Evolutionary conservation across 1,284 basidiomycete species (phyloP).

Genomic region (Marasmius sp.): DNA sequence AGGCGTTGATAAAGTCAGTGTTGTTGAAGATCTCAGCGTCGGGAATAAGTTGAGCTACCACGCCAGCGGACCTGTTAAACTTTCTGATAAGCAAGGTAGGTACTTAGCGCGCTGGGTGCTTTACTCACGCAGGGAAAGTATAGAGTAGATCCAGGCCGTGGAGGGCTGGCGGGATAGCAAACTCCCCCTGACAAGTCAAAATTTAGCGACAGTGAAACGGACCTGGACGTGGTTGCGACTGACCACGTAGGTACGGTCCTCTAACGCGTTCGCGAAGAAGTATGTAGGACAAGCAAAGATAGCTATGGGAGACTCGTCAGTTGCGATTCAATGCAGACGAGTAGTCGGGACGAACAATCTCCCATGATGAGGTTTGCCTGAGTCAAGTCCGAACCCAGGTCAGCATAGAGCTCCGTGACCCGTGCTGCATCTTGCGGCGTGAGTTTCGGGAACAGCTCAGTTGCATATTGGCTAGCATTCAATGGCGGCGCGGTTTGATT

Average conservation of each 20-base stretch:
- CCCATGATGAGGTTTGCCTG: slow-evolving; percentile 25
- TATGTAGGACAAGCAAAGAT: slow-evolving; percentile 26
- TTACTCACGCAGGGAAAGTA: slow-evolving; percentile 15
- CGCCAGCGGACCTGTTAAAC: too few species aligned
- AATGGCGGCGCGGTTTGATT: neutral
- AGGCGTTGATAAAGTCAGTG: slow-evolving; percentile 21
- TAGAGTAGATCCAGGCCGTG: slow-evolving; percentile 21
- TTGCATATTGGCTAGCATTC: slow-evolving; percentile 1
- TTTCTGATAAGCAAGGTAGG: neutral
- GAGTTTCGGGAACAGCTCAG: slow-evolving; percentile 22
- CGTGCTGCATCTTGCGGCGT: neutral
- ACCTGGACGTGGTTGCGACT: neutral
- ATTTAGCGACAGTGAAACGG: neutral
- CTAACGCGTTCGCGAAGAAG: slow-evolving; percentile 18
- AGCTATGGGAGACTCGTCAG: slow-evolving; percentile 10
- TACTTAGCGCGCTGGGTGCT: neutral
- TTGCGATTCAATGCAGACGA: neutral
- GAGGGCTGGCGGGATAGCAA: slow-evolving; percentile 16
- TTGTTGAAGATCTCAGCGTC: slow-evolving; percentile 18
- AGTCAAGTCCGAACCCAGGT: neutral
- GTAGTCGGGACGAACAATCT: slow-evolving; percentile 23
- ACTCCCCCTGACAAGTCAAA: slow-evolving; percentile 3
- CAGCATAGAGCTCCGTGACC: slow-evolving; percentile 7
- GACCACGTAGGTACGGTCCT: slow-evolving; percentile 16
- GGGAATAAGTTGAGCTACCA: neutral